Base-by-base conservation (phyloP, 257 asterid species). In the Galeopsis tetrahit region DNA sequence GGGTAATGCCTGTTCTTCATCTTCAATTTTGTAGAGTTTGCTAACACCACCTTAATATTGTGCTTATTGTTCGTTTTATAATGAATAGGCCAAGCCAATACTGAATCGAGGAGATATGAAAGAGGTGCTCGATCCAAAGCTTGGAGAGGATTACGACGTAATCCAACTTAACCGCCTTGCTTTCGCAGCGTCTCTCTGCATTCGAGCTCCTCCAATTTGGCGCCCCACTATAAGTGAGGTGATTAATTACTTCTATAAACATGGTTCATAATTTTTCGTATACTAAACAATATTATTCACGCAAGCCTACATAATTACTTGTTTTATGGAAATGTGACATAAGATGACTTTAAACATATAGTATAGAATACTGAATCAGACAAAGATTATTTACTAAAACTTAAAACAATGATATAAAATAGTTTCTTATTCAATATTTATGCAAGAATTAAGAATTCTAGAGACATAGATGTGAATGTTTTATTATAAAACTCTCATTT, bases 211-310 rank as follows among this genome's bases (percentile, higher is more conserved):
- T 68, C 85, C 97, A 4, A 72, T 88, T 62, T 94, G 97, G 95
- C 97, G 99, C 61, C 99, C 99, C 1, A 81, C 89, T 1, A 94
- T 94, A 87, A 91, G 88, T 72, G 98, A 91, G 98, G 99, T 91
- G 67, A 81, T 67, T n/a, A 7, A 17, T 32, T 7, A 31, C 8
- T 1, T 9, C 0, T 46, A 9, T 15, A 9, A n/a, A 28, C 8
- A 39, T 49, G 9, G 2, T 39, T 58, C 10, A 39, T 21, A 21
- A 21, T 21, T 21, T 21, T 11, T n/a, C n/a, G n/a, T n/a, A n/a
- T n/a, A n/a, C n/a, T n/a, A n/a, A n/a, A n/a, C n/a, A n/a, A n/a
- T n/a, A n/a, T n/a, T n/a, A n/a, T 31, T 28, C 4, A 28, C 1
- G 17, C 2, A 10, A 52, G 21, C 52, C 39, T 42, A 31, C 4